These are phyloP conservation scores for Russula brevipes DNA, from an alignment of 768 basidiomycete species.

Conservation along the genomic window DNA sequence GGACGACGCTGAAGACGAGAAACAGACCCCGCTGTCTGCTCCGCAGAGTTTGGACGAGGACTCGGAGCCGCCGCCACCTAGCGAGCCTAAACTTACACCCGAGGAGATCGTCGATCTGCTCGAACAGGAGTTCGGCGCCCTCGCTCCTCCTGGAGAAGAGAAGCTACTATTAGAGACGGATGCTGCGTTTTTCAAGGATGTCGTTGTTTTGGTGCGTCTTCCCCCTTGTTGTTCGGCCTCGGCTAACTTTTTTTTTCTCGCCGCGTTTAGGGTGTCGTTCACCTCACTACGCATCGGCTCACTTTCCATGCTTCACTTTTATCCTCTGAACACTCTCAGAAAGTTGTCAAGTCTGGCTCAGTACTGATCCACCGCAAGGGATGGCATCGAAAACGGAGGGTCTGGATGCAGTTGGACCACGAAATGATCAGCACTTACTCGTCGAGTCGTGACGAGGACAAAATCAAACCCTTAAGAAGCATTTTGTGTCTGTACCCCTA, in stretches of 20 bases:
- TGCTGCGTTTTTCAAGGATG: constrained; percentile 46
- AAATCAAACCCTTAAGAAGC: constrained; percentile 48
- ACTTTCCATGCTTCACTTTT: constrained; percentile 62
- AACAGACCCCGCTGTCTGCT: neutral
- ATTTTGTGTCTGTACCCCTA: constrained; percentile 42
- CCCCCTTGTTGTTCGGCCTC: neutral
- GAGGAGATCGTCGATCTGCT: constrained; percentile 48
- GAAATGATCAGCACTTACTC: constrained; percentile 58
- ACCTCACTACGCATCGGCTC: constrained; percentile 60
- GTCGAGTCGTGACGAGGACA: constrained; percentile 50
- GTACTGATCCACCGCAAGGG: constrained; percentile 44
- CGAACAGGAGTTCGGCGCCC: constrained; percentile 51
- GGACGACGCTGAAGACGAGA: constrained; percentile 27
- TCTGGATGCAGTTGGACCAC: constrained; percentile 58
- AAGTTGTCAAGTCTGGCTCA: constrained; percentile 47
- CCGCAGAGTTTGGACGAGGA: constrained; percentile 15
- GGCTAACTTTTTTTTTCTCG: constrained; percentile 12
- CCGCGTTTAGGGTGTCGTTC: constrained; percentile 46
- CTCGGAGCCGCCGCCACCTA: constrained; percentile 28
- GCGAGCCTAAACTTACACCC: constrained; percentile 38
- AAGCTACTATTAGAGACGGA: constrained; percentile 51
- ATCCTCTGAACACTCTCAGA: constrained; percentile 34
- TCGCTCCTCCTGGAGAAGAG: constrained; percentile 43
- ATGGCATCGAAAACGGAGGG: constrained; percentile 41
- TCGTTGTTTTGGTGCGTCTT: constrained; percentile 42